Percentiles rank a stretch among this genome's conserved stretches.
phyloP scores from a whole-genome alignment of 805 yeast species.

The Wickerhamiella spandovensis region DNA sequence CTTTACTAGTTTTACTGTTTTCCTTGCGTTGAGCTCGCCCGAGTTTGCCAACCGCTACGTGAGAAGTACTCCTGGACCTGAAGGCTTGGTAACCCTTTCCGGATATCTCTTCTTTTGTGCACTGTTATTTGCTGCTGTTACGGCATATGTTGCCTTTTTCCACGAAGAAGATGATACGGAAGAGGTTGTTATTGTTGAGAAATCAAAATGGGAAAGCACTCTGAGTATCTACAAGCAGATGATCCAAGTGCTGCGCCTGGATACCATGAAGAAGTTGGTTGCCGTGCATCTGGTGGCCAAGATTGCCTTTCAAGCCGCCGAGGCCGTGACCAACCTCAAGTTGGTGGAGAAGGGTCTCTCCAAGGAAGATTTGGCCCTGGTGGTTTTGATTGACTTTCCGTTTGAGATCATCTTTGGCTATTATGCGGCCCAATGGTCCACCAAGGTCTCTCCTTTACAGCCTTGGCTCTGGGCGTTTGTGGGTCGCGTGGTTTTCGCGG shows the following conservation, averaged over 20 bases:
- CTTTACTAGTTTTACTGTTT: constrained; percentile 81
- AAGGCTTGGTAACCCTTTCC: constrained; percentile 59
- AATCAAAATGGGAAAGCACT: constrained; percentile 6
- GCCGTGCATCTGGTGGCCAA: constrained; percentile 67
- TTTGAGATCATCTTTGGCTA: constrained; percentile 91
- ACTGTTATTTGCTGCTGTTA: constrained; percentile 49
- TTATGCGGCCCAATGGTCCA: constrained; percentile 90
- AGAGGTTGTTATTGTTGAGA: neutral
- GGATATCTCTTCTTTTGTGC: constrained; percentile 74
- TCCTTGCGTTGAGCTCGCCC: constrained; percentile 78
- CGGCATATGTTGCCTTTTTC: constrained; percentile 42
- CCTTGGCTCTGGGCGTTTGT: constrained; percentile 87
- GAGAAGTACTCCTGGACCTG: constrained; percentile 42
- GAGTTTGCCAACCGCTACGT: constrained; percentile 85
- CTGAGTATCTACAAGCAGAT: constrained; percentile 24
- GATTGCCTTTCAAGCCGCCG: constrained; percentile 90
- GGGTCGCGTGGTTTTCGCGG: constrained; percentile 68
- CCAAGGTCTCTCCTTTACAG: constrained; percentile 48
- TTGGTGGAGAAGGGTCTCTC: constrained; percentile 81
- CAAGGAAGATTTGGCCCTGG: constrained; percentile 84
- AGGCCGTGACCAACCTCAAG: constrained; percentile 87
- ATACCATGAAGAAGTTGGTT: constrained; percentile 62
- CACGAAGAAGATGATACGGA: constrained; percentile 39
- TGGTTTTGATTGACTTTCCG: constrained; percentile 90
- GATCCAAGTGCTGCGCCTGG: constrained; percentile 32